Percentiles rank a stretch among this genome's conserved stretches.
Evolutionary conservation across 2,329 filamentous ascomycete species (phyloP).

Genomic region (Exophiala sideris): DNA sequence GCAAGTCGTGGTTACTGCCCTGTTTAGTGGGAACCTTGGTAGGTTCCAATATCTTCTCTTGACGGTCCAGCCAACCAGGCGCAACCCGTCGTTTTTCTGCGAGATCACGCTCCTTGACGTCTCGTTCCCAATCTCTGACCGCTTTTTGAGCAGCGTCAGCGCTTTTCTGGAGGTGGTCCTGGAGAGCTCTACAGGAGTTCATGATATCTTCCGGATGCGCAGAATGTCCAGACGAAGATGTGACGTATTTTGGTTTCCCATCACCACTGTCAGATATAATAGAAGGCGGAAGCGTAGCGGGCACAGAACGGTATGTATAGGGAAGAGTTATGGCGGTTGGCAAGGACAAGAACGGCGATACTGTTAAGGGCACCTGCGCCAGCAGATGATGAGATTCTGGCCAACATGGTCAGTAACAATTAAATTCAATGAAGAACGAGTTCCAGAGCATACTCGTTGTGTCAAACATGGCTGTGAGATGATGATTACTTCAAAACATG

Average conservation of each 20-base stretch:
- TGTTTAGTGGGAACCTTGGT: constrained; percentile 27
- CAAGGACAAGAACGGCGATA: constrained; percentile 89
- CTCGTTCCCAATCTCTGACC: constrained; percentile 67
- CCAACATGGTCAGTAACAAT: constrained; percentile 8
- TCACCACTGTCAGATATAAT: constrained; percentile 51
- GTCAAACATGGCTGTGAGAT: constrained; percentile 39
- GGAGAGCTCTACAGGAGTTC: constrained; percentile 73
- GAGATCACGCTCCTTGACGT: constrained; percentile 55
- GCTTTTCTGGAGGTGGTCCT: constrained; percentile 68
- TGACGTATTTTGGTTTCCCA: constrained; percentile 66
- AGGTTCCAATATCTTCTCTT: constrained; percentile 59
- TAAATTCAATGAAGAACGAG: background rate
- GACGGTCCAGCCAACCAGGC: constrained; percentile 62
- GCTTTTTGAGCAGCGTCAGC: constrained; percentile 65
- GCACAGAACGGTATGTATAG: constrained; percentile 90
- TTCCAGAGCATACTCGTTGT: constrained; percentile 38
- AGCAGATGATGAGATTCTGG: constrained; percentile 81
- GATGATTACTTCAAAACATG: no score
- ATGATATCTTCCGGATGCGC: constrained; percentile 86
- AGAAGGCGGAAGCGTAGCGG: constrained; percentile 77
- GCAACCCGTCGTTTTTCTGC: constrained; percentile 62
- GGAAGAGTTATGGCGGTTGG: constrained; percentile 87
- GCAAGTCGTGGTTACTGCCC: constrained; percentile 28
- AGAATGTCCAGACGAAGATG: constrained; percentile 73
- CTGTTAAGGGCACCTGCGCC: constrained; percentile 86